These are phyloP conservation scores for Hypoxylon trugodes DNA, from an alignment of 495 filamentous ascomycete genomes.

Conservation along the genomic window DNA sequence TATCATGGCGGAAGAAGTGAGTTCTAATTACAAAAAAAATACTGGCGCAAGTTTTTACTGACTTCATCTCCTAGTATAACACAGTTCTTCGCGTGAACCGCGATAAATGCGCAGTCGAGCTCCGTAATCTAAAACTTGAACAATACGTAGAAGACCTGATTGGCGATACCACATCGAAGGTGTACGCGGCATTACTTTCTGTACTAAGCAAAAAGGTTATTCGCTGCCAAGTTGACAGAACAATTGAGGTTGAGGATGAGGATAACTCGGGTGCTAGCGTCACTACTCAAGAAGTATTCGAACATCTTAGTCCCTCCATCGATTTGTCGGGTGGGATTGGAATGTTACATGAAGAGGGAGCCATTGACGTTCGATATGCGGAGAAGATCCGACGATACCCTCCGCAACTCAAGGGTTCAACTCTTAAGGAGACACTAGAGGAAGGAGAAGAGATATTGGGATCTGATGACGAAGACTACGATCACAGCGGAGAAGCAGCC, in stretches of 20 bases:
- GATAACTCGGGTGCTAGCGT: constrained; percentile 52
- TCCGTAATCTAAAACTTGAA: constrained; percentile 80
- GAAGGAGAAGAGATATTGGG: constrained; percentile 54
- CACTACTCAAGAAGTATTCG: constrained; percentile 58
- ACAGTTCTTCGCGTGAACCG: constrained; percentile 83
- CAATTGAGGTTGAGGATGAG: constrained; percentile 63
- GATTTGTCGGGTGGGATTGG: constrained; percentile 54
- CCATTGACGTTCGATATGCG: constrained; percentile 51
- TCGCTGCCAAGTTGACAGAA: constrained; percentile 67
- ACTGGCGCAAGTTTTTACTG: constrained; percentile 29
- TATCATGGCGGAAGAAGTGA: constrained; percentile 46
- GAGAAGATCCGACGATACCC: constrained; percentile 51
- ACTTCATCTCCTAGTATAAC: constrained; percentile 49
- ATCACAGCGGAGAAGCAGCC: constrained; percentile 39
- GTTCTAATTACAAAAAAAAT: neutral
- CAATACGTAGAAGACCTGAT: constrained; percentile 65
- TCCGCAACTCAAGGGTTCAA: constrained; percentile 41
- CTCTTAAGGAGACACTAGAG: constrained; percentile 35
- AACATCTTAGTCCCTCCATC: constrained; percentile 54
- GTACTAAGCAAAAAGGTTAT: constrained; percentile 71
- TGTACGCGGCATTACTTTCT: constrained; percentile 78
- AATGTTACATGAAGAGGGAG: constrained; percentile 47
- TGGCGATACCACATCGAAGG: constrained; percentile 70
- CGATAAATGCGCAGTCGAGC: constrained; percentile 80
- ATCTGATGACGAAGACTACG: constrained; percentile 54